These are phyloP conservation scores for Camellia oleifera DNA, from an alignment of 179 eudicot species.

Conservation along the genomic window DNA sequence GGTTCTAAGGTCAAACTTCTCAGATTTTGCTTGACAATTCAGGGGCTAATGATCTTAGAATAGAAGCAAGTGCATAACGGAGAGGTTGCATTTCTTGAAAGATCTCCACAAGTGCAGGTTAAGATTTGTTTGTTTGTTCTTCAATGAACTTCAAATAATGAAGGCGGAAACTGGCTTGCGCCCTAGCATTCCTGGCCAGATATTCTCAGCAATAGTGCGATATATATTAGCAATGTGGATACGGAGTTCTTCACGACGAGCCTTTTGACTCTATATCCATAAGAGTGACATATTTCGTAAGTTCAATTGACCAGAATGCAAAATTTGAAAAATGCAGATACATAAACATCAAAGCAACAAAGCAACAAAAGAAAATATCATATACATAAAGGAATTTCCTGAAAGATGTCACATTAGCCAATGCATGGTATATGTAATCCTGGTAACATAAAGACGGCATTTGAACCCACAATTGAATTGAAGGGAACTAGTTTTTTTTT, in stretches of 20 bases:
- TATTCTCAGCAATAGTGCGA: conserved; percentile 84
- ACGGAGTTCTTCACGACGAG: conserved; percentile 97
- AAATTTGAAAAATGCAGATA: neutral
- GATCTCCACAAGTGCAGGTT: conserved; percentile 62
- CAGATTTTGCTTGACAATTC: conserved; percentile 96
- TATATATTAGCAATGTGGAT: conserved; percentile 83
- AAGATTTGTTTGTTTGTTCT: conserved; percentile 79
- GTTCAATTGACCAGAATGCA: neutral
- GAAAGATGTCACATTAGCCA: neutral
- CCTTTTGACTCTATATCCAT: conserved; percentile 72
- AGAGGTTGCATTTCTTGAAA: conserved; percentile 94
- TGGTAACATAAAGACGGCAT: neutral
- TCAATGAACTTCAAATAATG: conserved; percentile 93
- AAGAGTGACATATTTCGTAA: conserved; percentile 10
- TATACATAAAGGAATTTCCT: neutral
- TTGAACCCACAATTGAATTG: too few species aligned
- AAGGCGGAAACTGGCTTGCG: conserved; percentile 88
- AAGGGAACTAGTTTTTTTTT: neutral
- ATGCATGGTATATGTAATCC: neutral
- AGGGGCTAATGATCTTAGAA: conserved; percentile 90
- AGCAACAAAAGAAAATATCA: too few species aligned
- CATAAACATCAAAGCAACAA: conserved; percentile 4
- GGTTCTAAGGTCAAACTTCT: conserved; percentile 83
- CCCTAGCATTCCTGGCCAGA: conserved; percentile 96
- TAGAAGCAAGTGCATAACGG: conserved; percentile 91